Percentiles rank a stretch among this genome's conserved stretches.
These are phyloP conservation scores for Diaporthe vexans DNA, from an alignment of 2,329 filamentous ascomycete genomes.

Conservation along the genomic window DNA sequence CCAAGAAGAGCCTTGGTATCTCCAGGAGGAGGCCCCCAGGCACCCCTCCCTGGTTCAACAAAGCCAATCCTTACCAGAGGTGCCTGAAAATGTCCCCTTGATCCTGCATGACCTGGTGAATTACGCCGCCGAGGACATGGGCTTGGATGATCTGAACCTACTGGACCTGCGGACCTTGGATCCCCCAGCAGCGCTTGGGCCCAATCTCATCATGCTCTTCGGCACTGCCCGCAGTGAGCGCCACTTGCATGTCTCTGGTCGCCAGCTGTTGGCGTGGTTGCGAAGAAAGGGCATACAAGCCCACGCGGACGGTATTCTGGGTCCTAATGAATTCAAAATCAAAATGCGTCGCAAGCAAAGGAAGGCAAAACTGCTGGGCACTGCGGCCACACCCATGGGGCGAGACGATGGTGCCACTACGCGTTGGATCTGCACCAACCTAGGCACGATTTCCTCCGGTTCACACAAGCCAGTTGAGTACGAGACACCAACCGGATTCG, in stretches of 20 bases:
- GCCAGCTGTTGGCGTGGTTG: conserved; percentile 90
- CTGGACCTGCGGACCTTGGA: conserved; percentile 88
- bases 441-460: conserved; percentile 77
- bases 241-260: conserved; percentile 91
- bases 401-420: conserved; percentile 90
- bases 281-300: conserved; percentile 81
- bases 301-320: conserved; percentile 88
- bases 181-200: conserved; percentile 87
- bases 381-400: conserved; percentile 72
- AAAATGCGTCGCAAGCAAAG: conserved; percentile 86
- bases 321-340: conserved; percentile 90
- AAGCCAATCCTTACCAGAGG: conserved; percentile 62
- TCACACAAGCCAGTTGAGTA: conserved; percentile 57
- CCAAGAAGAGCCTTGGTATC: conserved; percentile 77
- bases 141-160: conserved; percentile 84
- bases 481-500: conserved; percentile 82
- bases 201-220: conserved; percentile 92
- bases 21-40: conserved; percentile 76
- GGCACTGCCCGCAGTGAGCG: conserved; percentile 93
- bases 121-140: conserved; percentile 86
- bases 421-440: conserved; percentile 96
- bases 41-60: conserved; percentile 64
- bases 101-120: conserved; percentile 81
- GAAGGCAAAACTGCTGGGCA: conserved; percentile 84
- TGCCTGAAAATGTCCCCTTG: conserved; percentile 77